Evolutionary conservation across 1,139 yeast species (phyloP).

Genomic region (Nakaseomyces nivariensis): DNA sequence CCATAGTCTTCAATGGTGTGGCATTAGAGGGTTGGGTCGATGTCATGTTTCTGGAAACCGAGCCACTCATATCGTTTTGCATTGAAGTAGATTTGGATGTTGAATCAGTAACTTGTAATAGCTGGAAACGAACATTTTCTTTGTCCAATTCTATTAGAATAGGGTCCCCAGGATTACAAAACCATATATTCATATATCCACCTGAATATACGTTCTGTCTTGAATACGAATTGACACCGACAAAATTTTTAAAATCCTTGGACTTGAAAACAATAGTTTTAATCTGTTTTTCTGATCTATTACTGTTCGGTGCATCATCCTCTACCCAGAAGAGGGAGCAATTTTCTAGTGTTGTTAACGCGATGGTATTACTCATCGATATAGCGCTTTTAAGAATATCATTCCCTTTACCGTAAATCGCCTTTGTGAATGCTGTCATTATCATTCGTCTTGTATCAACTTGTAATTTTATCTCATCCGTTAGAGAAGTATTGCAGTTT

Average conservation of each 20-base stretch:
- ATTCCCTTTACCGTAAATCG: conserved; percentile 38
- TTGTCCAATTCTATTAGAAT: conserved; percentile 36
- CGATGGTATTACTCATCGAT: conserved; percentile 44
- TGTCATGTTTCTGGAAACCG: neutral
- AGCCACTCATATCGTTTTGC: neutral
- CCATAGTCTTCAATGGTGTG: neutral
- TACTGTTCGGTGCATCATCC: conserved; percentile 7
- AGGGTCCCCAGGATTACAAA: conserved; percentile 45
- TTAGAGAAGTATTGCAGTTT: conserved; percentile 32
- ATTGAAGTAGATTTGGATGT: neutral
- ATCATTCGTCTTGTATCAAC: conserved; percentile 36
- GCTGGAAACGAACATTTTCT: conserved; percentile 25
- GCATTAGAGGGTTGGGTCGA: neutral
- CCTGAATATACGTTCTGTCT: conserved; percentile 12
- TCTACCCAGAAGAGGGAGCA: conserved; percentile 23
- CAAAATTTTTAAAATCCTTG: conserved; percentile 44
- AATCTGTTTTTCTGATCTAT: conserved; percentile 18
- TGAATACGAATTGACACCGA: conserved; percentile 30
- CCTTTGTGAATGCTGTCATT: conserved; percentile 46
- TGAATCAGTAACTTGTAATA: conserved; percentile 39
- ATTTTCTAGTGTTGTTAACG: conserved; percentile 37
- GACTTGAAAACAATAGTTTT: conserved; percentile 35
- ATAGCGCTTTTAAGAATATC: conserved; percentile 49
- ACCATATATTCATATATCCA: conserved; percentile 37
- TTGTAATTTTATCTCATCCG: conserved; percentile 48